Evolutionary conservation across 352 stramenopile species (phyloP).

Genomic region (Pythium vanterpoolii): DNA sequence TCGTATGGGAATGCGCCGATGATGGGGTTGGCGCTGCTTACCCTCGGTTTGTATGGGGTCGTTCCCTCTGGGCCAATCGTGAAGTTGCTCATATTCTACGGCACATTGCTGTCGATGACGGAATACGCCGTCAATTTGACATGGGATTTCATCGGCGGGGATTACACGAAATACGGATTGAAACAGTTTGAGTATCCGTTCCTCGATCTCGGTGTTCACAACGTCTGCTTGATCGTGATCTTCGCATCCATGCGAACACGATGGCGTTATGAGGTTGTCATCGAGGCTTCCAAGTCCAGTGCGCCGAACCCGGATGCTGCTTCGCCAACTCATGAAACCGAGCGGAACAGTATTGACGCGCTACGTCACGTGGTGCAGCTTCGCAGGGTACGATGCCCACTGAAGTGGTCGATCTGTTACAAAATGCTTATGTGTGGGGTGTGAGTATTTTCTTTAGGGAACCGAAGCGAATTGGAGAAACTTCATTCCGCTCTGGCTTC

Average conservation of each 20-base stretch:
- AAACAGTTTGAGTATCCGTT: conserved; percentile 72
- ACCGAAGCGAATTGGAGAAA: conserved; percentile 50
- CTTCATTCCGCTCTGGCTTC: conserved; percentile 54
- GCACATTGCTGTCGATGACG: conserved; percentile 42
- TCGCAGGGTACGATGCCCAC: conserved; percentile 11
- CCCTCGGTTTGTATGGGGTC: conserved; percentile 63
- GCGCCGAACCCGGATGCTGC: background rate
- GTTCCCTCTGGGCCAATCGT: conserved; percentile 32
- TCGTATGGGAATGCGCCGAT: conserved; percentile 71
- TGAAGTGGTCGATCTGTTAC: background rate
- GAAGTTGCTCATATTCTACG: conserved; percentile 62
- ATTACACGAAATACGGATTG: conserved; percentile 62
- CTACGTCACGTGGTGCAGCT: conserved; percentile 13
- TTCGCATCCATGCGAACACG: conserved; percentile 77
- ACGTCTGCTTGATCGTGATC: conserved; percentile 72
- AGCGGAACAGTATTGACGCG: conserved; percentile 23
- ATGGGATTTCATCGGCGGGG: conserved; percentile 34
- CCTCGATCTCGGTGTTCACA: conserved; percentile 72
- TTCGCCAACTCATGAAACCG: background rate
- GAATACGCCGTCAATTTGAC: conserved; percentile 77
- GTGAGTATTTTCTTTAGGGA: conserved; percentile 27
- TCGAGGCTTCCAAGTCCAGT: conserved; percentile 28
- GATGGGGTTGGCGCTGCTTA: conserved; percentile 63
- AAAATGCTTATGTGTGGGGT: background rate
- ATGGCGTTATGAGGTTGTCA: conserved; percentile 68